Evolutionary conservation across 2,329 filamentous ascomycete genomes (phyloP).

Genomic region (Aspergillus arachidicola): DNA sequence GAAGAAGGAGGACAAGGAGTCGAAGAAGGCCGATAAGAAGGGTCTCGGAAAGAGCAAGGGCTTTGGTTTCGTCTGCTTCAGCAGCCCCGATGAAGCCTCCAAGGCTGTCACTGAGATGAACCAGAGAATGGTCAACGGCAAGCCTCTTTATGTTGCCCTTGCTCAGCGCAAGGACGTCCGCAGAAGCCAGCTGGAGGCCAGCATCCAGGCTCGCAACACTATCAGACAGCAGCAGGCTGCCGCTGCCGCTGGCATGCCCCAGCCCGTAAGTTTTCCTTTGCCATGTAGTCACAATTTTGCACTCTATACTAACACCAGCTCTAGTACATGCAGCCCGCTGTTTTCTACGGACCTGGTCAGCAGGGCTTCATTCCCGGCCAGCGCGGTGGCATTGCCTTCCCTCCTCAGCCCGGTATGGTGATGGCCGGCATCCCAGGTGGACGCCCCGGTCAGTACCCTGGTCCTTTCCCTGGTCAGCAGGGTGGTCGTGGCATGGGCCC

Average conservation of each 20-base stretch:
- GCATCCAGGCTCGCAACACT: slow-evolving; percentile 98
- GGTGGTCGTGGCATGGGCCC: slow-evolving; percentile 82
- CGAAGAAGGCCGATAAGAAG: slow-evolving; percentile 63
- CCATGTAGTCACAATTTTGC: neutral
- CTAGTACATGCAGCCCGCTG: slow-evolving; percentile 80
- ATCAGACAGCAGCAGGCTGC: slow-evolving; percentile 97
- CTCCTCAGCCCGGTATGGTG: slow-evolving; percentile 55
- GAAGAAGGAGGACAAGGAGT: slow-evolving; percentile 58
- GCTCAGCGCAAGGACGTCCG: slow-evolving; percentile 99
- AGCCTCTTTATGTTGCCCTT: slow-evolving; percentile 96
- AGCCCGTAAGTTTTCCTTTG: slow-evolving; percentile 44
- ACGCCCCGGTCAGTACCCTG: slow-evolving; percentile 83
- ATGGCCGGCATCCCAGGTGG: slow-evolving; percentile 70
- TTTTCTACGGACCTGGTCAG: slow-evolving; percentile 84
- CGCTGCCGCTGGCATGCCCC: slow-evolving; percentile 83
- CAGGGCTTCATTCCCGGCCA: slow-evolving; percentile 60
- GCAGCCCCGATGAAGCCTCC: slow-evolving; percentile 97
- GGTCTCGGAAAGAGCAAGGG: slow-evolving; percentile 97
- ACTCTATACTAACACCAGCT: slow-evolving; percentile 16
- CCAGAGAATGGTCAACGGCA: slow-evolving; percentile 96
- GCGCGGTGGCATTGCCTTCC: slow-evolving; percentile 65
- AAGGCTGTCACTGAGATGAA: slow-evolving; percentile 99
- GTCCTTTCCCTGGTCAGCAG: slow-evolving; percentile 77
- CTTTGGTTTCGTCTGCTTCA: slow-evolving; percentile 99
- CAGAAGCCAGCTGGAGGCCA: slow-evolving; percentile 98